phyloP scores from a whole-genome alignment of 192 early-diverging fungal genomes.

The Coemansia sp. region DNA sequence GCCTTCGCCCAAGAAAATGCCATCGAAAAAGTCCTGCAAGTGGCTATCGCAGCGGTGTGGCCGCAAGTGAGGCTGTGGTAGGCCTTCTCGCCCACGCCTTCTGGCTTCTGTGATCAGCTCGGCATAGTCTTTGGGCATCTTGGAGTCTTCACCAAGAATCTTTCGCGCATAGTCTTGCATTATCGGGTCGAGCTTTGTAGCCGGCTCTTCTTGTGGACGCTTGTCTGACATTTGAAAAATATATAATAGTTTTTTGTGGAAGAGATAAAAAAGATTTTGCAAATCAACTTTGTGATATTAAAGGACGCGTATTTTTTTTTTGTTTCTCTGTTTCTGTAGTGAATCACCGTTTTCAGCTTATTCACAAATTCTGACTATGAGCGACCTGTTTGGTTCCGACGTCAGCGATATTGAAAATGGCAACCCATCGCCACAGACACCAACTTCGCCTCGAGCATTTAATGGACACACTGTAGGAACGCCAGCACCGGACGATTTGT shows the following conservation, averaged over 20 bases:
- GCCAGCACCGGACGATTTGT: slow-evolving; percentile 26
- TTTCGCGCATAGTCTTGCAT: slow-evolving; percentile 38
- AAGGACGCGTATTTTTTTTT: too few relatives aligned
- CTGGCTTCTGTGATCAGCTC: slow-evolving; percentile 37
- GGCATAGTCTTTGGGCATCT: slow-evolving; percentile 37
- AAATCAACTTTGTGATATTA: too few relatives aligned
- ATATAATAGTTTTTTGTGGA: too few relatives aligned
- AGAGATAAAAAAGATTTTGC: too few relatives aligned
- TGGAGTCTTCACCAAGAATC: slow-evolving; percentile 41
- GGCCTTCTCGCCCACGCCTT: slow-evolving; percentile 40
- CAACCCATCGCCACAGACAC: slow-evolving; percentile 4
- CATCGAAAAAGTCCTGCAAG: slow-evolving; percentile 47
- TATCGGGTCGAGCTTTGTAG: slow-evolving; percentile 18
- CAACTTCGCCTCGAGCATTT: slow-evolving; percentile 4
- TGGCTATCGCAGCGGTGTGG: slow-evolving; percentile 51
- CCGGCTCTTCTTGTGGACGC: neutral
- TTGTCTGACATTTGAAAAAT: neutral
- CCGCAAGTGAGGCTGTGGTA: slow-evolving; percentile 42
- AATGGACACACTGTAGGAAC: slow-evolving; percentile 12
- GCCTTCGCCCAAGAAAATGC: slow-evolving; percentile 35
- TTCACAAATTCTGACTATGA: slow-evolving; percentile 14
- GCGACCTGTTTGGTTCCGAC: slow-evolving; percentile 50
- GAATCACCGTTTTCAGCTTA: neutral
- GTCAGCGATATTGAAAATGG: slow-evolving; percentile 34
- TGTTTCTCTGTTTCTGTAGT: too few relatives aligned